Percentiles rank a stretch among this genome's conserved stretches.
Conservation (phyloP, 208 protist species). For the Leptomonas pyrrhocoris region DNA sequence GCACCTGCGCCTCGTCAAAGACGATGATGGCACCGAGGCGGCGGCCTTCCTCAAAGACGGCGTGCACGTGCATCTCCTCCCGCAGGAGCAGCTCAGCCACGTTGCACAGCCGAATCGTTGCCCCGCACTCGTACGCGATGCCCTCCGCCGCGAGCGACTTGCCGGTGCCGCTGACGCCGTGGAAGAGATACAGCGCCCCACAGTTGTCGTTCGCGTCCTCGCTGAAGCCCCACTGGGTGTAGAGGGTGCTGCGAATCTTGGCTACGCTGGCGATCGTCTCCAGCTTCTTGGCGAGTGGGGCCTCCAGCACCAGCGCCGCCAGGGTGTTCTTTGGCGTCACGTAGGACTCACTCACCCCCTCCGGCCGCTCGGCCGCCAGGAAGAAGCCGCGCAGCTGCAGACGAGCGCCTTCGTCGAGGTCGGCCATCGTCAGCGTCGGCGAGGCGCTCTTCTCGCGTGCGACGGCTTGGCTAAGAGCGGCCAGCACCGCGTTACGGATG, state of each 20-base stretch:
- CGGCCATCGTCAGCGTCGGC: constrained; percentile 68
- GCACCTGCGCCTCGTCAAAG: constrained; percentile 85
- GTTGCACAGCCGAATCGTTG: constrained; percentile 89
- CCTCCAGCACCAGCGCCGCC: constrained; percentile 73
- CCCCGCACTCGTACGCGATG: constrained; percentile 91
- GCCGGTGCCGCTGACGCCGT: constrained; percentile 83
- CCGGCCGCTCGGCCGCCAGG: constrained; percentile 64
- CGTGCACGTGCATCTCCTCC: constrained; percentile 50
- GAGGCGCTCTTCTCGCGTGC: constrained; percentile 66
- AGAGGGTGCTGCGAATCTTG: constrained; percentile 87
- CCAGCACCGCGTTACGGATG: constrained; percentile 92
- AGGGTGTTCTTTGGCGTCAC: constrained; percentile 78
- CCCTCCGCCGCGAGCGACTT: constrained; percentile 90
- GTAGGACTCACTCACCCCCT: constrained; percentile 55
- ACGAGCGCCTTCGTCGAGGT: constrained; percentile 80
- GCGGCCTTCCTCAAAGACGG: constrained; percentile 81
- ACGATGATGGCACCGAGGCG: constrained; percentile 88
- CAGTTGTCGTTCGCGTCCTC: constrained; percentile 50
- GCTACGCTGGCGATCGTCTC: constrained; percentile 59
- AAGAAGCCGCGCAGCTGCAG: constrained; percentile 91
- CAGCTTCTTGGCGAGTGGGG: constrained; percentile 42
- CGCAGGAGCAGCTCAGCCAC: constrained; percentile 68
- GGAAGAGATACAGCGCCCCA: constrained; percentile 65
- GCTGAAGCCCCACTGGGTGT: constrained; percentile 89
- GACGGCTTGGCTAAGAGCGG: constrained; percentile 82